Evolutionary conservation across 495 filamentous ascomycete genomes (phyloP).

Genomic region (Hypoxylon lienhwacheense): DNA sequence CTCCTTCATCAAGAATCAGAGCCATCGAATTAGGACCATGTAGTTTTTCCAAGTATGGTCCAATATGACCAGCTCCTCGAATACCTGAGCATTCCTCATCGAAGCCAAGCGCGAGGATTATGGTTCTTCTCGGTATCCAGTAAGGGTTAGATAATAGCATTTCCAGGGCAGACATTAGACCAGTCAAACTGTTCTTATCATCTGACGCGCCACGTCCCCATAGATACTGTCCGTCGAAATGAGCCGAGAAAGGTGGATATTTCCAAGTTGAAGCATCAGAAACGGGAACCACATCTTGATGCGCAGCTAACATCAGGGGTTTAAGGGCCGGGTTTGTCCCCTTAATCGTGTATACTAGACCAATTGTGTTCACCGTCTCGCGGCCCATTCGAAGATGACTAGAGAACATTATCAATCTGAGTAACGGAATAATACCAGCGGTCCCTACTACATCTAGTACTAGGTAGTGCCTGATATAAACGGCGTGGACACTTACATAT

Average conservation of each 20-base stretch:
- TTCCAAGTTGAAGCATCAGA: slow-evolving; percentile 61
- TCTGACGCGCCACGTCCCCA: slow-evolving; percentile 66
- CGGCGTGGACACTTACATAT: slow-evolving; percentile 32
- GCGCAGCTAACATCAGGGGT: slow-evolving; percentile 63
- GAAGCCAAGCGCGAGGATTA: slow-evolving; percentile 66
- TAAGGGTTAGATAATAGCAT: slow-evolving; percentile 54
- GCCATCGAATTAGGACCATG: slow-evolving; percentile 62
- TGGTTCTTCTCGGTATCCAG: slow-evolving; percentile 59
- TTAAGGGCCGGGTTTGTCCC: slow-evolving; percentile 56
- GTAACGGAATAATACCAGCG: not conserved
- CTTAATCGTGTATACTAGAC: slow-evolving; percentile 61
- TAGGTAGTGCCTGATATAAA: not conserved
- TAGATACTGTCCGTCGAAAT: slow-evolving; percentile 64
- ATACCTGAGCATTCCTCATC: slow-evolving; percentile 67
- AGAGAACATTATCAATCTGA: slow-evolving; percentile 6
- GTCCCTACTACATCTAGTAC: too few relatives aligned
- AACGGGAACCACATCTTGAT: slow-evolving; percentile 69
- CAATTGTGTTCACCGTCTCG: slow-evolving; percentile 62
- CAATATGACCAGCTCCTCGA: slow-evolving; percentile 58
- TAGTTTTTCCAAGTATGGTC: slow-evolving; percentile 49
- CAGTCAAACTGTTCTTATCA: slow-evolving; percentile 70
- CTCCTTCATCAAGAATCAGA: slow-evolving; percentile 66
- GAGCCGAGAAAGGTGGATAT: slow-evolving; percentile 61
- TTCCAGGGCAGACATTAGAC: slow-evolving; percentile 61
- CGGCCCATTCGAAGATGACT: slow-evolving; percentile 43